phyloP scores from a whole-genome alignment of 768 basidiomycete genomes.

The Crassisporium funariophilum region DNA sequence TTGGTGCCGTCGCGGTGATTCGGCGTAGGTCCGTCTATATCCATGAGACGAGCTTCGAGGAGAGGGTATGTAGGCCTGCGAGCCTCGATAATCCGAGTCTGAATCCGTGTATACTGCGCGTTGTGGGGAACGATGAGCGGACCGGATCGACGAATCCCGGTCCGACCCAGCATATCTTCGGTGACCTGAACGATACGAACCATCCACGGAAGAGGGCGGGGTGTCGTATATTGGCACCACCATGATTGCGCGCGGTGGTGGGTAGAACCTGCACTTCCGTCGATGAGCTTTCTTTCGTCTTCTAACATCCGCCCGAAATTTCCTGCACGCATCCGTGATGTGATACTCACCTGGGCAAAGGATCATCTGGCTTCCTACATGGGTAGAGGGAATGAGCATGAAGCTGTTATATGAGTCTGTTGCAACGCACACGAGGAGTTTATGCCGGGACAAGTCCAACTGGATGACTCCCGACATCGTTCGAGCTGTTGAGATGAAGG shows the following conservation, averaged over 20 bases:
- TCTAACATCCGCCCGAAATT: background rate
- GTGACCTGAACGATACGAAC: slow-evolving; percentile 1
- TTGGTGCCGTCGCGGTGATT: background rate
- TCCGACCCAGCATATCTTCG: background rate
- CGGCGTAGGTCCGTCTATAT: background rate
- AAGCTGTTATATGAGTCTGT: background rate
- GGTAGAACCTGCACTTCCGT: slow-evolving; percentile 21
- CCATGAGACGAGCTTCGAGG: slow-evolving; percentile 1
- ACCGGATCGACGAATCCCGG: background rate
- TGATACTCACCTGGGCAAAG: slow-evolving; percentile 21
- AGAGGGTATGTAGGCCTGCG: background rate
- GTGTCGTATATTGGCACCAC: slow-evolving; percentile 27
- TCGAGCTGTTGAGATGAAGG: no score
- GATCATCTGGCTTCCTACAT: slow-evolving; percentile 22
- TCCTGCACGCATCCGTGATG: background rate
- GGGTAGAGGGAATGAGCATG: background rate
- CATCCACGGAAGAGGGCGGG: background rate
- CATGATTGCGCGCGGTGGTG: slow-evolving; percentile 23
- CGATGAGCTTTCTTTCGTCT: background rate
- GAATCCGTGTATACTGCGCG: slow-evolving; percentile 15
- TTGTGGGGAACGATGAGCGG: no score
- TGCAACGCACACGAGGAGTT: slow-evolving; percentile 15
- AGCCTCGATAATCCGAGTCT: slow-evolving; percentile 5
- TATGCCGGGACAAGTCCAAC: slow-evolving; percentile 19
- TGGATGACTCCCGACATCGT: slow-evolving; percentile 10